Base-by-base conservation (phyloP, 1,284 basidiomycete species). In the Fomitopsis pinicola region DNA sequence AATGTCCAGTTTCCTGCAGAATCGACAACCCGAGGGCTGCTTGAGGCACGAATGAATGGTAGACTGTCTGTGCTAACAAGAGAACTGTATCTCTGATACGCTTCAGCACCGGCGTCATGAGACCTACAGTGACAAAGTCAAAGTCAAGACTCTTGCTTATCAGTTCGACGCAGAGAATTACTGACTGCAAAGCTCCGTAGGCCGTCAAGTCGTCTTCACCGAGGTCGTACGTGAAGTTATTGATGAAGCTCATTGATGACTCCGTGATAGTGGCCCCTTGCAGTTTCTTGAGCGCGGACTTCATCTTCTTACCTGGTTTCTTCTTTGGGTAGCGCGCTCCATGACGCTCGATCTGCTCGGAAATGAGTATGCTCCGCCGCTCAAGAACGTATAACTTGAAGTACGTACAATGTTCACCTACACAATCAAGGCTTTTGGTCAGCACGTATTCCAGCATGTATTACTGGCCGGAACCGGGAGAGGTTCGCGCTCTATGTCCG, bases 271-370 rank as follows among this genome's bases (percentile, higher is more conserved):
- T 63, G 2, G 77, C 86, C 0, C 76, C 69, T 59, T 81, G 69
- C 0, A 91, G 73, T 66, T 88, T 89, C 9, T 67, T 64, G 7
- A 91, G 65, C 0, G 87, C 81, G 0, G 71, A 61, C 38, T 75
- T 60, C n/a, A 93, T 88, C 2, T 67, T 66, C 12, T 69, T 68
- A 0, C 78, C 72, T 0, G 86, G 80, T 6, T 76, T 76, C 0
- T 72, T 67, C 0, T 92, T 94, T 0, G 94, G 94, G 66, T 82
- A 94, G 36, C 94, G 82, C 1, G 91, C 87, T 0, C 92, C 91
- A 68, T 96, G 94, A 10, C 94, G 80, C 75, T 95, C 89, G n/a
- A 96, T 75, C 92, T 94, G 19, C 19, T 10, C 40, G 42, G 7
- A 9, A 14, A 22, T 50, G 28, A 50, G 48, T n/a, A 15, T 10